Conservation (phyloP, 306 rosid species). For the Acacia crassicarpa region DNA sequence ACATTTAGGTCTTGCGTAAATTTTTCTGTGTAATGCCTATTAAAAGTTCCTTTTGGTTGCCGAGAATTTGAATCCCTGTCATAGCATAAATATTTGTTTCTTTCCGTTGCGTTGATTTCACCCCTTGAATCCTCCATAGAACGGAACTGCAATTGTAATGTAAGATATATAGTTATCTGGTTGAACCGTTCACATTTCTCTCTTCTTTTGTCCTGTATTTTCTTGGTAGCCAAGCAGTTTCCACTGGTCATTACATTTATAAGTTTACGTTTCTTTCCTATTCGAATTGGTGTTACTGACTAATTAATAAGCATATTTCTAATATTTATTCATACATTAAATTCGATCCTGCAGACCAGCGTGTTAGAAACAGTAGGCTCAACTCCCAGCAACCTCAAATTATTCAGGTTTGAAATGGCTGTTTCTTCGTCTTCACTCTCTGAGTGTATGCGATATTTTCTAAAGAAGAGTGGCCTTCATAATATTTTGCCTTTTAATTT, state of each 20-base stretch:
- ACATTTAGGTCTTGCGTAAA: background rate
- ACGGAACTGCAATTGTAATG: background rate
- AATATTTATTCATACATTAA: slow-evolving; percentile 28
- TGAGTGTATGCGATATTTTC: background rate
- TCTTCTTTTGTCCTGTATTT: slow-evolving; percentile 20
- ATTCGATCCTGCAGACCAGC: slow-evolving; percentile 51
- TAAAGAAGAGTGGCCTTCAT: slow-evolving; percentile 7
- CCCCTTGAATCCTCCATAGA: background rate
- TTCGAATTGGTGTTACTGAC: slow-evolving; percentile 4
- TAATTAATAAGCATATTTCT: slow-evolving; percentile 7
- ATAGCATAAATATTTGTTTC: background rate
- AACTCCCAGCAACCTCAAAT: slow-evolving; percentile 32
- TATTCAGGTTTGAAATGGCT: slow-evolving; percentile 50
- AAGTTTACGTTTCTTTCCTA: background rate
- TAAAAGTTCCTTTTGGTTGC: background rate
- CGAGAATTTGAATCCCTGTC: background rate
- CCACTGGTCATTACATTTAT: background rate
- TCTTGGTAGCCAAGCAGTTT: slow-evolving; percentile 22
- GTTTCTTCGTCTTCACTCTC: slow-evolving; percentile 20
- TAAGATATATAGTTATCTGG: background rate
- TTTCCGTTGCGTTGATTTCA: background rate
- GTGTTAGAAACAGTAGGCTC: slow-evolving; percentile 57
- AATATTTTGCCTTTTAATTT: background rate
- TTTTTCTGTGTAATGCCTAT: background rate
- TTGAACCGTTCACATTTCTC: slow-evolving; percentile 2